Evolutionary conservation across 2,329 filamentous ascomycete genomes (phyloP), one percentile per base, ranked within the genome.

Genomic region (Beauveria sp.): DNA sequence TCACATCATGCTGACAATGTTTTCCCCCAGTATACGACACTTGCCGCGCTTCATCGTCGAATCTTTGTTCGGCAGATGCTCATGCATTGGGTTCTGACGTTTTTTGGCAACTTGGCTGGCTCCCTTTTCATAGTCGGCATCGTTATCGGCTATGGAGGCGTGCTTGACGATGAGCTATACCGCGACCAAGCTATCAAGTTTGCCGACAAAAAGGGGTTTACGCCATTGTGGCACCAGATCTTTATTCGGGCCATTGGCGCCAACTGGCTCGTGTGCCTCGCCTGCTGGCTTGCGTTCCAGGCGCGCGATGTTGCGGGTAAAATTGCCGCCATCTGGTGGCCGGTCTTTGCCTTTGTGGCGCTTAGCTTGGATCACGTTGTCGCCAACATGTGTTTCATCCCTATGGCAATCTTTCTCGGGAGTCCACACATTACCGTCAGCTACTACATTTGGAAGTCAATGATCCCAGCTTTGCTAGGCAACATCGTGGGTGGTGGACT

Each of bases 181-280:
- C 72, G 71, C 55, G 70, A 71, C 0, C 71, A 78, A 62, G 77
- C 75, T 10, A 73, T 80, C 49, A 68, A 70, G 4, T 79, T 79
- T 63, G 79, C 78, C 0, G 77, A 72, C 10, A 71, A 73, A 16
- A 83, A 83, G 66, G 76, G 76, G 61, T 71, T 80, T 20, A 74
- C 70, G 0, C 80, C 80, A 0, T 65, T 73, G 5, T 83, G 79
- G 74, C 78, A 81, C 63, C 74, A 78, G 62, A 80, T 83, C 53
- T 82, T 84, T 67, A 70, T 83, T 24, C 22, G 79, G 42, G 81
- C 72, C 6, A 82, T 84, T 58, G 78, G 80, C 22, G 78, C 76
- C 64, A 83, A 83, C 69, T 83, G 80, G 81, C 75, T 84, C 1
- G 81, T 84, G 14, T 82, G 79, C 65, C 71, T 83, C 50, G 79